phyloP scores from a whole-genome alignment of 768 basidiomycete species.

The Gloeophyllum trabeum region DNA sequence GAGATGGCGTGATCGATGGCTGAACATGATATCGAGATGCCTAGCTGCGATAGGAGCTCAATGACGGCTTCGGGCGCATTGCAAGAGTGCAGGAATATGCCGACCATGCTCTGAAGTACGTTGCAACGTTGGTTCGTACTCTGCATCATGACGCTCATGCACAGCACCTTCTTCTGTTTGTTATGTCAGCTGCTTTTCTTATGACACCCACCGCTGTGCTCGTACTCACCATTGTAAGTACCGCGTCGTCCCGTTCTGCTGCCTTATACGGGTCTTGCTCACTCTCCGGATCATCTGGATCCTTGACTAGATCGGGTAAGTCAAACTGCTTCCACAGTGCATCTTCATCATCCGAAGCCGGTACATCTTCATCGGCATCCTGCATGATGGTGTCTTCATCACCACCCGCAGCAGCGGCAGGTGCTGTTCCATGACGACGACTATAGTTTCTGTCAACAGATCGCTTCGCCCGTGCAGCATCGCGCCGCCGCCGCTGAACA shows the following conservation, averaged over 20 bases:
- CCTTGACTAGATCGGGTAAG: not conserved
- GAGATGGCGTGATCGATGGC: conserved; percentile 11
- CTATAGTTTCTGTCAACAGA: no score
- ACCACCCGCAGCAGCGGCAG: not conserved
- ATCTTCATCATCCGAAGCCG: not conserved
- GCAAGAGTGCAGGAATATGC: conserved; percentile 15
- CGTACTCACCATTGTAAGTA: not conserved
- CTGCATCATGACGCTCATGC: conserved; percentile 7
- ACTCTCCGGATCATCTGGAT: conserved; percentile 1
- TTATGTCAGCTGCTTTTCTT: not conserved
- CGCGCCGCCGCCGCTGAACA: not conserved
- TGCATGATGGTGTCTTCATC: not conserved
- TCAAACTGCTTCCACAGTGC: not conserved
- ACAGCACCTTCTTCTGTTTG: not conserved
- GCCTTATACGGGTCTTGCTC: not conserved
- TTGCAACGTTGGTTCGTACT: conserved; percentile 12
- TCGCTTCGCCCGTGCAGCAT: not conserved
- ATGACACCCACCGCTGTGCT: not conserved
- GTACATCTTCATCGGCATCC: no score
- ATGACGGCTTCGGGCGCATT: conserved; percentile 14
- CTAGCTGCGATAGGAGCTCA: conserved; percentile 11
- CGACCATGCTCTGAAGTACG: conserved; percentile 10
- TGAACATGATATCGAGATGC: conserved; percentile 12
- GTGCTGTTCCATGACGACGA: no score
- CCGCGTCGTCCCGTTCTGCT: not conserved